Evolutionary conservation across 2,329 filamentous ascomycete genomes (phyloP), one percentile per base, ranked within the genome.

Genomic region (Verticillium tricorpus): DNA sequence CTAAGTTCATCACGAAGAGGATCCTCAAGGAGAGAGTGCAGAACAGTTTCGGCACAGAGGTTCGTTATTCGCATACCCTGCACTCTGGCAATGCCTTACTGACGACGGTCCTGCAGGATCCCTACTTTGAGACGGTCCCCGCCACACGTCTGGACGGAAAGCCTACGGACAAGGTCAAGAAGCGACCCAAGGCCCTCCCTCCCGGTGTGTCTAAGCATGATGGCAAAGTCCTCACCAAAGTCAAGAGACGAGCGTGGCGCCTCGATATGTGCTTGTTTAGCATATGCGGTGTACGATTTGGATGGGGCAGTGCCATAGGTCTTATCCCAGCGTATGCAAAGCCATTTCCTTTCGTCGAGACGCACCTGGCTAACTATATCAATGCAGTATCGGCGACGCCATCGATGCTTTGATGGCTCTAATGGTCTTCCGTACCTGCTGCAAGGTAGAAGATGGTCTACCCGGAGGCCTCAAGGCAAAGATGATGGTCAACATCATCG

Each of bases 281-380:
- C 70, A 85, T 92, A 71, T 85, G 90, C 66, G 92, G 93, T 54
- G 83, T 96, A 63, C 86, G 89, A 62, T 93, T 98, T 71, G 95
- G 95, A 60, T 97, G 93, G 92, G 87, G 91, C 59, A 90, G 89
- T 68, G 85, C 97, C 62, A 91, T 98, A 69, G 95, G 89, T 15
- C 72, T 98, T 8, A 76, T 98, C 60, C 95, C 95, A 68, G 85
- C 85, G 85, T 92, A 83, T 82, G 90, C 84, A 61, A 14, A 56
- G 9, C 5, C 19, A 15, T 62, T n/a, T 50, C 12, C 19, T 31
- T 2, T 17, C 19, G 15, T 35, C 19, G 39, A 28, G 9, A 14
- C 40, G 19, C 9, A n/a, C 34, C 32, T 17, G 17, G 45, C 25
- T 55, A 17, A 45, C 37, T 8, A 15, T 3, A 31, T 31, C 5